Percentiles rank a stretch among this genome's conserved stretches.
Conservation (phyloP, 2,329 filamentous ascomycete genomes). For the Triangularia setosa region DNA sequence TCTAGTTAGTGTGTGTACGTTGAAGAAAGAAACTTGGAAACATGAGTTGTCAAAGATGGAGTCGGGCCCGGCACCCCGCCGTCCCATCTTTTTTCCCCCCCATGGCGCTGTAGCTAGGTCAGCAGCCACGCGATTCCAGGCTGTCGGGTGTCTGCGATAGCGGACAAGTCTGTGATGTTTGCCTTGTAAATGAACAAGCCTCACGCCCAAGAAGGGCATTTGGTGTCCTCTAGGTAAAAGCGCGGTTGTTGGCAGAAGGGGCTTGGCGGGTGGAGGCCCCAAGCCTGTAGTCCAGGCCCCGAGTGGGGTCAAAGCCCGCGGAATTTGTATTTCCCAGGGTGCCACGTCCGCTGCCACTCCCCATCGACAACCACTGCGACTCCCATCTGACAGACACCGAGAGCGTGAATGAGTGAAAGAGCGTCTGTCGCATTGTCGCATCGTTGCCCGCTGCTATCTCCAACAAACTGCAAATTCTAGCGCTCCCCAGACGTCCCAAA, state of each 20-base stretch:
- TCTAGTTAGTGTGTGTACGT: background rate
- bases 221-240: background rate
- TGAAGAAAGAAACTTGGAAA: background rate
- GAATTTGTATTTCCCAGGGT: conserved; percentile 4
- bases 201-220: no score
- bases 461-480: background rate
- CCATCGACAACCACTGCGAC: background rate
- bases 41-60: background rate
- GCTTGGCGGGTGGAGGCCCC: background rate
- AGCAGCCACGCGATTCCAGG: background rate
- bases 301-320: background rate
- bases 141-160: background rate
- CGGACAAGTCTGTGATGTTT: no score
- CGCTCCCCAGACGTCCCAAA: background rate
- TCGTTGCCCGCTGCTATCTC: background rate
- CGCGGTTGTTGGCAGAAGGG: background rate
- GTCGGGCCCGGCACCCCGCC: background rate
- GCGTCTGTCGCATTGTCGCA: background rate
- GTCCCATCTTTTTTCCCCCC: background rate
- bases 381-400: background rate
- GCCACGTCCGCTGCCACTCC: conserved; percentile 1
- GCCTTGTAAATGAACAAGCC: no score
- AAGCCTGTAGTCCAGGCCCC: background rate
- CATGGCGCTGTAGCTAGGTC: background rate
- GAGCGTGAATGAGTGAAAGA: background rate